Evolutionary conservation across 2,329 filamentous ascomycete genomes (phyloP).

Genomic region (Pseudophaeomoniella oleicola): DNA sequence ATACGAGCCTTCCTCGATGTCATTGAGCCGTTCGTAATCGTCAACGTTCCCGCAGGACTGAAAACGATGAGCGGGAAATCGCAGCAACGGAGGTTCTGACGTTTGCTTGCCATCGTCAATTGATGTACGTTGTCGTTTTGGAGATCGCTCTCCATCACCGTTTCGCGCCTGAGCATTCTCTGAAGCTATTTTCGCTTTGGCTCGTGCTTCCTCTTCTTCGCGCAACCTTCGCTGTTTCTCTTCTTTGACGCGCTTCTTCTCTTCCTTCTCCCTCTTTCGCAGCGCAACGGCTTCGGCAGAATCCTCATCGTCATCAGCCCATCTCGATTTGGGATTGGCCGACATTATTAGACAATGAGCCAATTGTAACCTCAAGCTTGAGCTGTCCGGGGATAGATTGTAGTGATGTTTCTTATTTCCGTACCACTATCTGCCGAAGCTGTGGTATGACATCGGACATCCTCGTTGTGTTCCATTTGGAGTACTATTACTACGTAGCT

Average conservation of each 20-base stretch:
- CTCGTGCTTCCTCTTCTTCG: conserved; percentile 14
- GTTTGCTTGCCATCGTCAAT: conserved; percentile 28
- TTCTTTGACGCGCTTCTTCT: conserved; percentile 70
- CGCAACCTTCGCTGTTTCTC: conserved; percentile 68
- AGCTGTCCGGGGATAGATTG: background rate
- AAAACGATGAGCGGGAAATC: conserved; percentile 57
- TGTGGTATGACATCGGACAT: background rate
- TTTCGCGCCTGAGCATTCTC: conserved; percentile 13
- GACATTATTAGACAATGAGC: conserved; percentile 33
- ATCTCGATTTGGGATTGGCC: conserved; percentile 56
- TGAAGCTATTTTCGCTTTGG: conserved; percentile 19
- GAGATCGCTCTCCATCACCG: conserved; percentile 22
- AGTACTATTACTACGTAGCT: no score
- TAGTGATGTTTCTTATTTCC: no score
- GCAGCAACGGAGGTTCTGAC: conserved; percentile 41
- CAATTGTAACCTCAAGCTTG: background rate
- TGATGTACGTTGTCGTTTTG: conserved; percentile 48
- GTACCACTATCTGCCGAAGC: background rate
- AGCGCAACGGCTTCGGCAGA: conserved; percentile 52
- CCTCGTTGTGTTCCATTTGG: background rate
- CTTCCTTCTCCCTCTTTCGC: conserved; percentile 69
- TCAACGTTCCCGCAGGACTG: conserved; percentile 62
- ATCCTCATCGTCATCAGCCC: conserved; percentile 79
- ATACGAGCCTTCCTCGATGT: conserved; percentile 95
- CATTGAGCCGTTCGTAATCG: conserved; percentile 83